Evolutionary conservation across 495 filamentous ascomycete species (phyloP).

Genomic region (Xylaria scruposa): DNA sequence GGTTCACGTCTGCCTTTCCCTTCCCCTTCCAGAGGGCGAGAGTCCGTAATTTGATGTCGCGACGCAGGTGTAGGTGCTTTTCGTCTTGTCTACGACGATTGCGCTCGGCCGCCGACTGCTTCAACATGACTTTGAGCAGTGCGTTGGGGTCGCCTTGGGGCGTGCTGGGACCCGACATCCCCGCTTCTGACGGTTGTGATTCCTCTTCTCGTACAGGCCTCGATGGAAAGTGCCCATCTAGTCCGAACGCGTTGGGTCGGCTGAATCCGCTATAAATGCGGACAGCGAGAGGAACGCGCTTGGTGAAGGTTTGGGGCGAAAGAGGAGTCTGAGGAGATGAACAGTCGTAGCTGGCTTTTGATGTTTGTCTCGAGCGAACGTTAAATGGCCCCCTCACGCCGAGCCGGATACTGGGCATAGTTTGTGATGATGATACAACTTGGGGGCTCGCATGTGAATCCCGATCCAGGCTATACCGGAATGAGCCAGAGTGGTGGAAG

Average conservation of each 20-base stretch:
- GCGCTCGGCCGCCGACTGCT: constrained; percentile 81
- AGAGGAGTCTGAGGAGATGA: constrained; percentile 1
- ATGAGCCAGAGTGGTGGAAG: neutral
- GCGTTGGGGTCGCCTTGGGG: constrained; percentile 27
- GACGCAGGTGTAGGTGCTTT: constrained; percentile 28
- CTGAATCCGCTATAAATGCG: constrained; percentile 29
- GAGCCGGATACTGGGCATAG: neutral
- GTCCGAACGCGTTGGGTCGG: constrained; percentile 30
- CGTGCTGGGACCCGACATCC: neutral
- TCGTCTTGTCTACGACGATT: constrained; percentile 57
- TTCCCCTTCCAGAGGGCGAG: constrained; percentile 23
- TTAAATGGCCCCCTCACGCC: constrained; percentile 11
- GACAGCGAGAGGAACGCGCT: constrained; percentile 29
- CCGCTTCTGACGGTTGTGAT: neutral
- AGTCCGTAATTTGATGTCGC: neutral
- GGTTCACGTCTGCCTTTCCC: neutral
- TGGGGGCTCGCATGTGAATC: constrained; percentile 9
- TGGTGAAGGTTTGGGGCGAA: constrained; percentile 5
- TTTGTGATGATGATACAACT: neutral
- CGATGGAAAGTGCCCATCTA: constrained; percentile 35
- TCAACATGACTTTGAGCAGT: constrained; percentile 51
- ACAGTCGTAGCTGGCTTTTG: neutral
- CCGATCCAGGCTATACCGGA: neutral
- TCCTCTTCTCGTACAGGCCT: constrained; percentile 24
- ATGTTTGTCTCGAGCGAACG: neutral